Percentiles rank a stretch among this genome's conserved stretches.
phyloP scores from a whole-genome alignment of 352 stramenopile genomes.

The Phytophthora cactorum region DNA sequence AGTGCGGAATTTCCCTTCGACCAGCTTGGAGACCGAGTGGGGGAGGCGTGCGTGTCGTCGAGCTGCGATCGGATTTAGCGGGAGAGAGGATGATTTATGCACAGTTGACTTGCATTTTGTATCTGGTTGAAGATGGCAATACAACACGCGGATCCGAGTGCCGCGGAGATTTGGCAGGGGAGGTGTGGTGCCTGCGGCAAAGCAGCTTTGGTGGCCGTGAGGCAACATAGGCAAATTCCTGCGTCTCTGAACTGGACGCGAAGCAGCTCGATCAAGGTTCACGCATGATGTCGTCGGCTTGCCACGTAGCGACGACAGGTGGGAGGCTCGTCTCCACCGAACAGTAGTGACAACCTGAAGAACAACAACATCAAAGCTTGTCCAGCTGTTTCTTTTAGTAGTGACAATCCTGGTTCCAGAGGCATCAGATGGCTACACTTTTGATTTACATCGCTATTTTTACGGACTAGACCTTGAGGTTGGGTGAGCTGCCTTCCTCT shows the following conservation, averaged over 20 bases:
- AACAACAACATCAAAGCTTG: background rate
- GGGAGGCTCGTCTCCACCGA: slow-evolving; percentile 25
- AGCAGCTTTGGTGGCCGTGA: background rate
- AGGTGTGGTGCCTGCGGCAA: background rate
- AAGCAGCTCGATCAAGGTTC: slow-evolving; percentile 1
- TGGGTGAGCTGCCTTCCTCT: background rate
- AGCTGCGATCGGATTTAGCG: slow-evolving; percentile 16
- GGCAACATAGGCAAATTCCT: background rate
- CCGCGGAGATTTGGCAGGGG: slow-evolving; percentile 1
- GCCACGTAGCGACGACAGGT: slow-evolving; percentile 7
- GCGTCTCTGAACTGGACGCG: slow-evolving; percentile 9
- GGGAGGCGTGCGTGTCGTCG: slow-evolving; percentile 11
- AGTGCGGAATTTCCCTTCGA: slow-evolving; percentile 4
- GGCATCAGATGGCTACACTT: slow-evolving; percentile 26
- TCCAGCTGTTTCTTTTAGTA: background rate
- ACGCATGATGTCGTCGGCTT: slow-evolving; percentile 2
- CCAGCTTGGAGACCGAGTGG: slow-evolving; percentile 4
- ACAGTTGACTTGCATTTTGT: slow-evolving; percentile 15
- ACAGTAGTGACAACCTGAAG: slow-evolving; percentile 11
- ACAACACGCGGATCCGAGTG: background rate
- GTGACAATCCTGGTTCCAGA: slow-evolving; percentile 4
- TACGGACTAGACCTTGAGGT: slow-evolving; percentile 19
- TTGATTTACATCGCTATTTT: slow-evolving; percentile 26
- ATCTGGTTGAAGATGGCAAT: slow-evolving; percentile 14
- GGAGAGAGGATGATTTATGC: slow-evolving; percentile 13